Base-by-base conservation (phyloP, 345 rosid genomes). In the Jatropha curcas region DNA sequence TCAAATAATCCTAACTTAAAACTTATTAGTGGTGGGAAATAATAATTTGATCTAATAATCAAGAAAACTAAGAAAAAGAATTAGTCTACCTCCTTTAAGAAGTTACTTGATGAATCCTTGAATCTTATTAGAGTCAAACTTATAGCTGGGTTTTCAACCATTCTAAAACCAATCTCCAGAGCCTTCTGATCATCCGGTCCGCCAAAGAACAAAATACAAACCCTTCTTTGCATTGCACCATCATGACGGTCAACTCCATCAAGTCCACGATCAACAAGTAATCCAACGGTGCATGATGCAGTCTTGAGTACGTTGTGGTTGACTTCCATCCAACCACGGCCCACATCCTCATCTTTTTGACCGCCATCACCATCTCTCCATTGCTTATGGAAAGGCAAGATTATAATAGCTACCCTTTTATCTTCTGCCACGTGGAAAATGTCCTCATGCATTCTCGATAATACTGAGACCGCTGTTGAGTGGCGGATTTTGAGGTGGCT, bases 381-480 rank as follows among this genome's bases (percentile, higher is more conserved):
- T 1, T 76, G 78, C 50, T 69, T 76, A 11, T 80, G 82, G 68
- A 78, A 82, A 4, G 83, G 86, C 31, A 86, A 34, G 25, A 86
- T 41, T 45, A 86, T 84, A 78, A 86, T 52, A 0, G 59, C 65
- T 17, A 79, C 86, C 68, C 82, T 43, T 66, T 77, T 82, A 3
- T 51, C 50, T 46, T 80, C 75, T 0, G 87, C 86, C 12, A 82
- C 71, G 4, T 78, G 80, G 70, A 74, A 80, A 14, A 86, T 78
- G 41, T 84, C 86, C 73, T 82, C 87, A 7, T 84, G 84, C 84
- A 80, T 86, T 0, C 77, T 69, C 0, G 84, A 41, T 62, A 86
- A 37, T 1, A 72, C 43, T 0, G 85, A 83, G 52, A 83, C 68
- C 9, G 84, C 80, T 0, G 84, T 82, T 0, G 73, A 60, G 46